A percentile compares a stretch with the other conserved stretches of the same genome.
phyloP scores from a whole-genome alignment of 2,329 filamentous ascomycete genomes.

The Thermochaetoides dissita region DNA sequence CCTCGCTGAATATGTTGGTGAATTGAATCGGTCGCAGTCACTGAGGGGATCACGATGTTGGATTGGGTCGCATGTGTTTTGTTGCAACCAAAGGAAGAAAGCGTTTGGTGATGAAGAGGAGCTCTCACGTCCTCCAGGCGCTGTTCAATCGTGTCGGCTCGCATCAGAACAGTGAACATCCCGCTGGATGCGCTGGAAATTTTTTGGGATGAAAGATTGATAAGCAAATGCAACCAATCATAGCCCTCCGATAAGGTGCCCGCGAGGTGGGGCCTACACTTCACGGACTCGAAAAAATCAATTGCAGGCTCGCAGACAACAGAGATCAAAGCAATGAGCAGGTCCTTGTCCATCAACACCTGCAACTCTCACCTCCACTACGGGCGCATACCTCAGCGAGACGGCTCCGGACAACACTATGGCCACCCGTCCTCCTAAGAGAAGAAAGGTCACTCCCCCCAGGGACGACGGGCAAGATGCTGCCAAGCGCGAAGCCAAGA shows the following conservation, averaged over 20 bases:
- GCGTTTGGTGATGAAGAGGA: background rate
- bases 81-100: background rate
- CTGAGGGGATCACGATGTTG: background rate
- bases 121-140: background rate
- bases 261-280: too few species aligned
- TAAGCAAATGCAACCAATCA: conserved; percentile 9
- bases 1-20: too few species aligned
- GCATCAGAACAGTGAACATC: background rate
- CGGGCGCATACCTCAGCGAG: too few species aligned
- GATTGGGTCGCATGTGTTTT: background rate
- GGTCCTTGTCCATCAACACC: background rate
- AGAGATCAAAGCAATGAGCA: background rate
- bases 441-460: conserved; percentile 43
- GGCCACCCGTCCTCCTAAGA: conserved; percentile 37
- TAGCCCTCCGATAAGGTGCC: conserved; percentile 4
- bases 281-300: conserved; percentile 7
- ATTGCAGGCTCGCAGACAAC: background rate
- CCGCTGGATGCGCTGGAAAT: conserved; percentile 3
- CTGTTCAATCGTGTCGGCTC: background rate
- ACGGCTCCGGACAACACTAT: conserved; percentile 20
- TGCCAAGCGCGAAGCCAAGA: conserved; percentile 21
- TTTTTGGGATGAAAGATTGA: conserved; percentile 11
- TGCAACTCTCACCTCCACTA: background rate
- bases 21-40: background rate
- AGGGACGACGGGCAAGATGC: conserved; percentile 29